Conservation (phyloP, 1,139 yeast species). For the Insectozyma bohioensis region DNA sequence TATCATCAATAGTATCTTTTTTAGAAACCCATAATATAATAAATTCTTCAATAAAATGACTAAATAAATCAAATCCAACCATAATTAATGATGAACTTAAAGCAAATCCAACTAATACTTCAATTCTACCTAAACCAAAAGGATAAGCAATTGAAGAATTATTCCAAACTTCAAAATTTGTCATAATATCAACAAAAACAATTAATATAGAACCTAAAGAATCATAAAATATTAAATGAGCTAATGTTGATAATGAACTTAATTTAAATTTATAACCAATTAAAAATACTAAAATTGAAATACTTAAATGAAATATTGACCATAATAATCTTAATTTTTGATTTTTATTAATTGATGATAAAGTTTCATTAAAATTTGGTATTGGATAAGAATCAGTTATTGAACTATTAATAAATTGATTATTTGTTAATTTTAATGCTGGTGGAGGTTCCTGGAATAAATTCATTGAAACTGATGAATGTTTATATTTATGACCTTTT, state of each 20-base stretch:
- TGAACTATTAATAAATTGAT: no score
- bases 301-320: conserved; percentile 62
- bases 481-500: conserved; percentile 93
- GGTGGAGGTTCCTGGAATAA: conserved; percentile 91
- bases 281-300: conserved; percentile 58
- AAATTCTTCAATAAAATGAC: conserved; percentile 80
- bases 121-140: conserved; percentile 86
- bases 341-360: conserved; percentile 48
- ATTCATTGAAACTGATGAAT: conserved; percentile 96
- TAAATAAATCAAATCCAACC: conserved; percentile 85
- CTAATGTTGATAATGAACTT: conserved; percentile 70
- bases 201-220: conserved; percentile 74
- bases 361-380: conserved; percentile 67
- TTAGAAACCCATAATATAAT: conserved; percentile 51
- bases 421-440: conserved; percentile 57
- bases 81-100: conserved; percentile 80
- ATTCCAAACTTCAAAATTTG: conserved; percentile 91
- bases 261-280: conserved; percentile 58
- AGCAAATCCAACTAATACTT: conserved; percentile 86
- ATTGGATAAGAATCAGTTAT: conserved; percentile 80
- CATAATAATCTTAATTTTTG: conserved; percentile 64
- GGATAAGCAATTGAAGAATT: conserved; percentile 83
- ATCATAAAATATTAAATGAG: conserved; percentile 87
- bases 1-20: conserved; percentile 26
- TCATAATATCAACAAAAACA: conserved; percentile 73